A percentile compares a stretch with the other conserved stretches of the same genome.
phyloP scores from a whole-genome alignment of 2,329 filamentous ascomycete genomes.

The Stylonectria norvegica region DNA sequence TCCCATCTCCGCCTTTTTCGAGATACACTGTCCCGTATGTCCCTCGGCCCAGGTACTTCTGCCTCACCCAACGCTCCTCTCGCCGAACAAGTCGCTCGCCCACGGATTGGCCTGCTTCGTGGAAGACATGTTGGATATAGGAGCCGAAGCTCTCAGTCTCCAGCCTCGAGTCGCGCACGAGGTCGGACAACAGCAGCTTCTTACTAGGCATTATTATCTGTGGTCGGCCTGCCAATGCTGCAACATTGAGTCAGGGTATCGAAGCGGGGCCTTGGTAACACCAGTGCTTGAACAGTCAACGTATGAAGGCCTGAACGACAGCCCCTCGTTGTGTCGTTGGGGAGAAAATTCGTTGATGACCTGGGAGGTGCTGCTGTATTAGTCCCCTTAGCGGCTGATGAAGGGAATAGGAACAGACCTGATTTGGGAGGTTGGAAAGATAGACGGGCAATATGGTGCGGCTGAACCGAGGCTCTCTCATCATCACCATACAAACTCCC shows the following conservation, averaged over 20 bases:
- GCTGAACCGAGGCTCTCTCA: too few relatives aligned
- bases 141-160: constrained; percentile 4
- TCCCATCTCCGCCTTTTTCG: constrained; percentile 1
- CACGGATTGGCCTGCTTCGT: not conserved
- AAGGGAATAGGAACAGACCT: not conserved
- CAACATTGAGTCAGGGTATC: not conserved
- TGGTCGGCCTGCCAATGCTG: not conserved
- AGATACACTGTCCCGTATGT: constrained; percentile 7
- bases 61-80: constrained; percentile 4
- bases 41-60: constrained; percentile 6
- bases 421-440: too few relatives aligned
- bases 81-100: not conserved
- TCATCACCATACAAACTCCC: too few relatives aligned
- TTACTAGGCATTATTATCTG: not conserved
- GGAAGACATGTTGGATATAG: constrained; percentile 4
- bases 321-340: not conserved
- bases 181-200: constrained; percentile 12
- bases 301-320: too few relatives aligned
- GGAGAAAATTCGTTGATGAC: not conserved
- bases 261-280: not conserved
- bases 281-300: too few relatives aligned
- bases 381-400: too few relatives aligned
- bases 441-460: too few relatives aligned
- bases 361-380: too few relatives aligned
- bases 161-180: constrained; percentile 12